Base-by-base conservation (phyloP, 441 rosid species). In the Kokia cookei region DNA sequence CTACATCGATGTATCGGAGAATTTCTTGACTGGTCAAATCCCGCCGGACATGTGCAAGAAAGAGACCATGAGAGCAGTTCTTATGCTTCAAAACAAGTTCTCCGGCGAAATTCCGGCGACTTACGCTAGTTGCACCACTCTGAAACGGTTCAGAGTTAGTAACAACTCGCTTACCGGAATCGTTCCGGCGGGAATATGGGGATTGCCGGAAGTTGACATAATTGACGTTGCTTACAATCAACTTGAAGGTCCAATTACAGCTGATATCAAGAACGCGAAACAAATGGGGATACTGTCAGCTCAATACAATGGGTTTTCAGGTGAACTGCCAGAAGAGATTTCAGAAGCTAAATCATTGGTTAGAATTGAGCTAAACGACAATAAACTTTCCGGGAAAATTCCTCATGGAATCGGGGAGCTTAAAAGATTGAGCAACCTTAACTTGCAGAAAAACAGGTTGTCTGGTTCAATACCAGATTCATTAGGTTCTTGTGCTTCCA, bases 41-140 rank as follows among this genome's bases (percentile, higher is more conserved):
- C 99, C 99, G 13, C 93, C 97, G 0, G 82, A 90, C 72, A 95
- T 95, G 98, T 95, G 99, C 82, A 88, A 88, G 78, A 74, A 74
- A 22, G 94, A 97, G 71, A 86, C 84, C 55, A 90, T 93, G 99
- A 83, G 0, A 71, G 79, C 14, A 62, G 83, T 95, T 43, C 90
- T 95, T 24, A 77, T 95, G 78, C 89, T 95, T 0, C 91, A 93
- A 67, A 95, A 95, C 86, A 87, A 82, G 6, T 75, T 95, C 17
- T 86, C 93, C 0, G 99, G 99, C 1, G 84, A 85, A 15, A 95
- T 95, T 66, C 99, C 98, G 0, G 83, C 83, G 2, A 78, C 79
- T n/a, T 95, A 95, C 51, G 91, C 80, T 3, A 85, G 77, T 62
- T 95, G 99, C 75, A 53, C 27, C 53, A 83, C 91, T 40, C 69